Evolutionary conservation across 2,329 filamentous ascomycete genomes (phyloP).

Genomic region (Exophiala xenobiotica): DNA sequence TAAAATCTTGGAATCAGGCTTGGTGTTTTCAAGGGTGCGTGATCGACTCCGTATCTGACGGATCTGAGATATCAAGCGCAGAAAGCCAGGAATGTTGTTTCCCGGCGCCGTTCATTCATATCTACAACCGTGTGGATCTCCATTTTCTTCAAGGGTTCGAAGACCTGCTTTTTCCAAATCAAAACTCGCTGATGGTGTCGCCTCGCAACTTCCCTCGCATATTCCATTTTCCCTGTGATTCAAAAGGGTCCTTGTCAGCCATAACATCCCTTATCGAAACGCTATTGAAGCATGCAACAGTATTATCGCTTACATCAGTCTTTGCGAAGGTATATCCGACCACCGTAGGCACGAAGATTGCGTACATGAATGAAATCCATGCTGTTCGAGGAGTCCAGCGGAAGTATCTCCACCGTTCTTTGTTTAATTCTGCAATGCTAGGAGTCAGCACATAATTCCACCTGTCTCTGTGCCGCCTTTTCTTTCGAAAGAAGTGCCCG

Average conservation of each 20-base stretch:
- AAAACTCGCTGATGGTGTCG: slow-evolving; percentile 81
- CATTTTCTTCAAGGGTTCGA: neutral
- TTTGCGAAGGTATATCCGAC: slow-evolving; percentile 72
- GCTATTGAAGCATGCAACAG: neutral
- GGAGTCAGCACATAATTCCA: slow-evolving; percentile 44
- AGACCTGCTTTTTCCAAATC: slow-evolving; percentile 26
- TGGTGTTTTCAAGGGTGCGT: too few species aligned
- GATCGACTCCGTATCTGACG: neutral
- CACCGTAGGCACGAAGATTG: slow-evolving; percentile 67
- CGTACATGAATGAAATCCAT: slow-evolving; percentile 74
- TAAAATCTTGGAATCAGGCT: too few species aligned
- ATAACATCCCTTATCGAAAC: neutral
- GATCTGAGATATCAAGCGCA: neutral
- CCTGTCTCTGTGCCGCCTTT: neutral
- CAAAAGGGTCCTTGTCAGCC: slow-evolving; percentile 28
- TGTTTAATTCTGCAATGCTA: slow-evolving; percentile 52
- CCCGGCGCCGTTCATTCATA: slow-evolving; percentile 7
- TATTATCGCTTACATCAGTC: slow-evolving; percentile 72
- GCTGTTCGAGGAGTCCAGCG: slow-evolving; percentile 85
- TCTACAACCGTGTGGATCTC: slow-evolving; percentile 13
- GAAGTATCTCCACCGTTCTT: slow-evolving; percentile 91
- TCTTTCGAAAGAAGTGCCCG: neutral
- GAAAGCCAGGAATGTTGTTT: neutral
- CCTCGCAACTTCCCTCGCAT: slow-evolving; percentile 84
- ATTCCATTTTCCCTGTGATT: slow-evolving; percentile 74